Evolutionary conservation across 2,329 filamentous ascomycete genomes (phyloP), one percentile per base, ranked within the genome.

Genomic region (Claviceps spartinae): DNA sequence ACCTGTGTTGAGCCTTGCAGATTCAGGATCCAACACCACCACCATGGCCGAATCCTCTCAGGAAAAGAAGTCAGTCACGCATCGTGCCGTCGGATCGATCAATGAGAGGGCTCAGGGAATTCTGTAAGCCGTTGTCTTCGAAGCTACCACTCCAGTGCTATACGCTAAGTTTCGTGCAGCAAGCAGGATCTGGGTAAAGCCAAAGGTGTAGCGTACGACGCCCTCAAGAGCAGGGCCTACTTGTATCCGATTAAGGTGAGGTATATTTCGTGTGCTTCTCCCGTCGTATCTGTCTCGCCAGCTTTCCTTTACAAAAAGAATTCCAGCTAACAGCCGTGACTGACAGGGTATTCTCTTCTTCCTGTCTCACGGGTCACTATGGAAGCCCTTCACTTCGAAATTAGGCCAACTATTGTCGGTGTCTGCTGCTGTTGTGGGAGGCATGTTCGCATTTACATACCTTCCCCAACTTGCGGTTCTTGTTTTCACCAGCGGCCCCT

Each of bases 361-460:
- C 60, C 47, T 75, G 44, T 71, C 70, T 24, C 78, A 82, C 57
- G 70, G 69, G 16, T 65, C 72, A 6, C 64, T 83, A 46, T 83
- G 79, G 79, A 74, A 74, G 59, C 80, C 80, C 1, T 74, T 83
- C 44, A 57, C 75, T 40, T 76, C 73, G 6, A 74, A 74, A 54
- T 65, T 83, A 45, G 64, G 72, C 1, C 77, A 78, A 2, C 88
- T 84, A 30, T 59, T 94, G 49, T 75, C 77, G 1, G 76, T 95
- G 2, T 88, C 86, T 14, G 67, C 83, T 9, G 78, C 79, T 45
- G 82, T 96, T 46, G 83, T 90, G 1, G 73, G 74, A 11, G 74
- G 79, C 66, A 94, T 96, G 88, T 96, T 97, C 69, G 72, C 85
- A 59, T 82, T 96, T 64, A 86, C 89, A 48, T 96, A 95, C 65